A percentile compares a stretch with the other conserved stretches of the same genome.
phyloP scores from a whole-genome alignment of 495 filamentous ascomycete species.

The Penicillium bialowiezense region DNA sequence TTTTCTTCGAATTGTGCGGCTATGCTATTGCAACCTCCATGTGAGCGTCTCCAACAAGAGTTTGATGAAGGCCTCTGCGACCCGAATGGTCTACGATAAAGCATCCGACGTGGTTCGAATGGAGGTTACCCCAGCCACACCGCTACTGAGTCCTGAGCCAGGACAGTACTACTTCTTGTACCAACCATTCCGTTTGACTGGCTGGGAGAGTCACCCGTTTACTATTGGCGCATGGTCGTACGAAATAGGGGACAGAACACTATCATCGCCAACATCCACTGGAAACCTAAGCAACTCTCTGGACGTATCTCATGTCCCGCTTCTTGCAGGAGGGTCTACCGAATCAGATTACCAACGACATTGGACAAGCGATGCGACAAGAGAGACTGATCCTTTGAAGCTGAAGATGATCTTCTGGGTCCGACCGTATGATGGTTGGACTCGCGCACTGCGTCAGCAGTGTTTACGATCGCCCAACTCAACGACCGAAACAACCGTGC shows the following conservation, averaged over 20 bases:
- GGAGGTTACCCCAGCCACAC: conserved; percentile 35
- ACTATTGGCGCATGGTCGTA: conserved; percentile 49
- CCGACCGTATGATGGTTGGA: conserved; percentile 50
- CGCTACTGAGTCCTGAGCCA: conserved; percentile 34
- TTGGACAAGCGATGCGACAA: not conserved
- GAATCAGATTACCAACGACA: not conserved
- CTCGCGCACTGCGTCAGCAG: conserved; percentile 38
- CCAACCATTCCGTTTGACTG: conserved; percentile 43
- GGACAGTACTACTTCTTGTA: conserved; percentile 60
- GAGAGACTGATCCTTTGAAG: not conserved
- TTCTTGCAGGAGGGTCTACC: conserved; percentile 22
- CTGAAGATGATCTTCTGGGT: conserved; percentile 42
- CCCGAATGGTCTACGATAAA: conserved; percentile 43
- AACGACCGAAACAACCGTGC: conserved; percentile 22
- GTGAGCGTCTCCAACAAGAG: conserved; percentile 18
- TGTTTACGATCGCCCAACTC: conserved; percentile 24
- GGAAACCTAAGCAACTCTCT: conserved; percentile 5
- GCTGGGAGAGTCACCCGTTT: conserved; percentile 62
- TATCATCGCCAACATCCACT: not conserved
- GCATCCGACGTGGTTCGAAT: conserved; percentile 51
- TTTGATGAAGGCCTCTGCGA: conserved; percentile 23
- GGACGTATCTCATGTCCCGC: conserved; percentile 31
- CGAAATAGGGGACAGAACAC: conserved; percentile 3
- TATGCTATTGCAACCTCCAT: conserved; percentile 48
- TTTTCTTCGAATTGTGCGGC: conserved; percentile 41